Evolutionary conservation across 768 basidiomycete genomes (phyloP).

Genomic region (Xerocomellus dryophilus): DNA sequence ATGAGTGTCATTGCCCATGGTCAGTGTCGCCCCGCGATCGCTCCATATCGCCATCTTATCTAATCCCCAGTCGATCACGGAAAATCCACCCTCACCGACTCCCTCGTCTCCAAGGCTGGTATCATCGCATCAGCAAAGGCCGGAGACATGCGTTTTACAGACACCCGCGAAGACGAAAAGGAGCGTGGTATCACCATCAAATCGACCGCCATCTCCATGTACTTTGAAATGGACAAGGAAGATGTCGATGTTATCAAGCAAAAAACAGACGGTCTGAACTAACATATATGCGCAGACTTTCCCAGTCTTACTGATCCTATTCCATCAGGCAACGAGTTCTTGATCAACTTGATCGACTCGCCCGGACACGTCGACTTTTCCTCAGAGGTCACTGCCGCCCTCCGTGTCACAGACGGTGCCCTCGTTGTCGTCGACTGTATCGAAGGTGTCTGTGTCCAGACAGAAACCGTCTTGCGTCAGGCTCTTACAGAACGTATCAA

Average conservation of each 20-base stretch:
- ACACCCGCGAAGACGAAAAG: slow-evolving; percentile 97
- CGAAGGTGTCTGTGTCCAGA: slow-evolving; percentile 99
- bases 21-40: slow-evolving; percentile 36
- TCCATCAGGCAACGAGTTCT: slow-evolving; percentile 79
- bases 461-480: slow-evolving; percentile 98
- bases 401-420: slow-evolving; percentile 99
- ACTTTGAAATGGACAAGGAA: slow-evolving; percentile 93
- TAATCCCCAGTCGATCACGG: slow-evolving; percentile 87
- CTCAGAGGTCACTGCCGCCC: slow-evolving; percentile 98
- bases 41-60: slow-evolving; percentile 19
- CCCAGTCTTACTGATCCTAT: slow-evolving; percentile 1
- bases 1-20: slow-evolving; percentile 94
- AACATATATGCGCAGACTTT: slow-evolving; percentile 3
- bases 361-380: slow-evolving; percentile 99
- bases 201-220: slow-evolving; percentile 99
- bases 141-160: slow-evolving; percentile 95
- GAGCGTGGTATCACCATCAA: slow-evolving; percentile 99
- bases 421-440: slow-evolving; percentile 99
- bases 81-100: slow-evolving; percentile 99
- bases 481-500: slow-evolving; percentile 98
- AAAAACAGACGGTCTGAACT: slow-evolving; percentile 77
- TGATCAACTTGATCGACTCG: slow-evolving; percentile 99
- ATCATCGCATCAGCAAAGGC: slow-evolving; percentile 95
- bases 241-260: slow-evolving; percentile 84
- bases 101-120: slow-evolving; percentile 98